phyloP scores from a whole-genome alignment of 2,329 filamentous ascomycete species.

The Penicillium psychrosexuale region DNA sequence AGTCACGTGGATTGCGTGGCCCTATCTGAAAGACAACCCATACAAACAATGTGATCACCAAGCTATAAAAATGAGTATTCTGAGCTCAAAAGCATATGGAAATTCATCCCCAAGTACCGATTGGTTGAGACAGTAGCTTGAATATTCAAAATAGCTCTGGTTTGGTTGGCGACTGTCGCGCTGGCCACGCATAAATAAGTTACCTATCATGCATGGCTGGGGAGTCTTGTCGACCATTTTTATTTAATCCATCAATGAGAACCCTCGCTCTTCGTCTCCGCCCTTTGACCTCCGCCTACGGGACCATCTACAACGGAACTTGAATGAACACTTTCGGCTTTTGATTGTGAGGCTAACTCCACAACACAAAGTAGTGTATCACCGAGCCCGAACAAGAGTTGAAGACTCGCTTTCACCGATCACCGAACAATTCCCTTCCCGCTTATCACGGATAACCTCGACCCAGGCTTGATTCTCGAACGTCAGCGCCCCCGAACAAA shows the following conservation, averaged over 20 bases:
- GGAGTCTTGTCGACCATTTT: too few relatives aligned
- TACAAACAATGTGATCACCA: not conserved
- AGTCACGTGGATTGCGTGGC: not conserved
- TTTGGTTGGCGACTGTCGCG: not conserved
- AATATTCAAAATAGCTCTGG: not conserved
- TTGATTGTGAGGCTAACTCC: conserved; percentile 4
- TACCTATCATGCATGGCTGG: too few relatives aligned
- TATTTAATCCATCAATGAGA: not conserved
- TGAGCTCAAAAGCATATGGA: too few relatives aligned
- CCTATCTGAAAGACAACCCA: not conserved
- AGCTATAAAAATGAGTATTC: too few relatives aligned
- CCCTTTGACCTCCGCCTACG: not conserved
- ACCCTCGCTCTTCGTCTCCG: too few relatives aligned
- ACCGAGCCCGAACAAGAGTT: not conserved
- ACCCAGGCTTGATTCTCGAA: not conserved
- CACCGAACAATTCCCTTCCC: not conserved
- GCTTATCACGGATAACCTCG: not conserved
- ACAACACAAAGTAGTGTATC: conserved; percentile 1
- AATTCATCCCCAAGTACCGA: not conserved
- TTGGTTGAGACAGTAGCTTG: rapidly evolving
- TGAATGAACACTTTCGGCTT: not conserved
- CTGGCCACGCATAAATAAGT: not conserved
- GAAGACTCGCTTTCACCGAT: not conserved
- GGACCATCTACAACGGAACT: not conserved
- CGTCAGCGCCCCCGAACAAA: not conserved